phyloP scores from a whole-genome alignment of 2,329 filamentous ascomycete genomes.

The Hirsutella rhossiliensis region DNA sequence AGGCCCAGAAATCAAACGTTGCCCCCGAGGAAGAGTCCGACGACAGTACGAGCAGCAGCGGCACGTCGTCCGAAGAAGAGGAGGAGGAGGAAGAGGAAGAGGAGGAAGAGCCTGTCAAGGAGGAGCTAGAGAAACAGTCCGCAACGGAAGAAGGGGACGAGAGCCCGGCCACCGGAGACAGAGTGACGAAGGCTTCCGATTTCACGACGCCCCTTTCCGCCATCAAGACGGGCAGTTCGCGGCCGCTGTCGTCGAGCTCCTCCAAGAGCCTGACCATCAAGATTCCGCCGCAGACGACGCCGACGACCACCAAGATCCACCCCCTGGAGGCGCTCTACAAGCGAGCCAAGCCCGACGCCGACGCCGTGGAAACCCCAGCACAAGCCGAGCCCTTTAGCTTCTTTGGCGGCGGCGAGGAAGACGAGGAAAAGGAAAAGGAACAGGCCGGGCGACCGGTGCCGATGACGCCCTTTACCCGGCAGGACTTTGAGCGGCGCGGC shows the following conservation, averaged over 20 bases:
- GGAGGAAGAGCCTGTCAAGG: background rate
- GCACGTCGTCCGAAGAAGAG: conserved; percentile 20
- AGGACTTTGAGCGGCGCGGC: conserved; percentile 63
- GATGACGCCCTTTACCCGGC: conserved; percentile 71
- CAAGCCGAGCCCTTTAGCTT: conserved; percentile 62
- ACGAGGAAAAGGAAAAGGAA: conserved; percentile 31
- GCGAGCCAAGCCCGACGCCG: conserved; percentile 37
- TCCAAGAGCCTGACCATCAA: conserved; percentile 40
- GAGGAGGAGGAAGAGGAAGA: conserved; percentile 17
- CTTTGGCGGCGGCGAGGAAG: conserved; percentile 46
- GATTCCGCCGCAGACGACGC: conserved; percentile 34
- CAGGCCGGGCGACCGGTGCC: conserved; percentile 35
- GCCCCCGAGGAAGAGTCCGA: conserved; percentile 11
- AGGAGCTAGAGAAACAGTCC: conserved; percentile 4
- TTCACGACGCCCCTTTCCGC: conserved; percentile 11
- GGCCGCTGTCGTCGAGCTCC: conserved; percentile 39
- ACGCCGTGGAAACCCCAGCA: conserved; percentile 18
- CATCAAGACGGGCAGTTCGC: conserved; percentile 17
- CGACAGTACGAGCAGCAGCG: conserved; percentile 27
- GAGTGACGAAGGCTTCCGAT: conserved; percentile 6
- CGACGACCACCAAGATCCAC: conserved; percentile 48
- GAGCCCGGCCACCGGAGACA: background rate
- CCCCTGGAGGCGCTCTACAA: conserved; percentile 92
- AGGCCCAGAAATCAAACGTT: conserved; percentile 8
- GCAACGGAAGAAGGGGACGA: conserved; percentile 5